Evolutionary conservation across 768 basidiomycete genomes (phyloP).

Genomic region (Hypholoma fasciculare): DNA sequence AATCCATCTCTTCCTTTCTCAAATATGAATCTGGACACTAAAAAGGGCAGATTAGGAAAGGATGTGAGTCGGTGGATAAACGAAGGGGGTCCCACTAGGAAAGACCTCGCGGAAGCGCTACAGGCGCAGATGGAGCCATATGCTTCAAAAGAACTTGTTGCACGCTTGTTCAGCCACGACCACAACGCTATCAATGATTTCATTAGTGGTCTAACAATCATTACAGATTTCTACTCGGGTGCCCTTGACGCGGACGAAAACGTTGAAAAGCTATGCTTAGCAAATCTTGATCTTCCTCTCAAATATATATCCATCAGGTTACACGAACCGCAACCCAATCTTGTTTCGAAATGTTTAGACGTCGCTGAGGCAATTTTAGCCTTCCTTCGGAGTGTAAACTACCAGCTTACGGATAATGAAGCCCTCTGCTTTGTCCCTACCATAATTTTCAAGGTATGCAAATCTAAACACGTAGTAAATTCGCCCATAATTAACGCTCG

Average conservation of each 20-base stretch:
- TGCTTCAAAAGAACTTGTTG: constrained; percentile 71
- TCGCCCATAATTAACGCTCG: constrained; percentile 6
- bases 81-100: constrained; percentile 78
- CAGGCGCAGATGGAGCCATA: constrained; percentile 92
- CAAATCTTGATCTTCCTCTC: constrained; percentile 88
- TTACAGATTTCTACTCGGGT: constrained; percentile 75
- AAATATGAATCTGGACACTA: constrained; percentile 59
- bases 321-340: constrained; percentile 89
- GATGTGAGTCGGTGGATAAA: constrained; percentile 85
- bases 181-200: constrained; percentile 95
- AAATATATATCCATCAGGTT: constrained; percentile 93
- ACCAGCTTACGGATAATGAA: constrained; percentile 84
- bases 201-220: constrained; percentile 68
- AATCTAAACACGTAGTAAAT: not conserved
- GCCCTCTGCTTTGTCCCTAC: constrained; percentile 88
- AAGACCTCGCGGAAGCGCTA: constrained; percentile 84
- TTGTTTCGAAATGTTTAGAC: constrained; percentile 86
- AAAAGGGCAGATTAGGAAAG: constrained; percentile 66
- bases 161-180: constrained; percentile 89
- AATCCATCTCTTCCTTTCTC: constrained; percentile 41
- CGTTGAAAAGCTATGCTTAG: constrained; percentile 65
- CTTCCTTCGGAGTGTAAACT: constrained; percentile 70
- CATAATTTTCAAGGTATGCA: constrained; percentile 79
- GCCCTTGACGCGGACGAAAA: constrained; percentile 58
- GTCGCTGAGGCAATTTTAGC: constrained; percentile 76